Conservation (phyloP, 2,329 filamentous ascomycete genomes). For the Trichophyton rubrum region DNA sequence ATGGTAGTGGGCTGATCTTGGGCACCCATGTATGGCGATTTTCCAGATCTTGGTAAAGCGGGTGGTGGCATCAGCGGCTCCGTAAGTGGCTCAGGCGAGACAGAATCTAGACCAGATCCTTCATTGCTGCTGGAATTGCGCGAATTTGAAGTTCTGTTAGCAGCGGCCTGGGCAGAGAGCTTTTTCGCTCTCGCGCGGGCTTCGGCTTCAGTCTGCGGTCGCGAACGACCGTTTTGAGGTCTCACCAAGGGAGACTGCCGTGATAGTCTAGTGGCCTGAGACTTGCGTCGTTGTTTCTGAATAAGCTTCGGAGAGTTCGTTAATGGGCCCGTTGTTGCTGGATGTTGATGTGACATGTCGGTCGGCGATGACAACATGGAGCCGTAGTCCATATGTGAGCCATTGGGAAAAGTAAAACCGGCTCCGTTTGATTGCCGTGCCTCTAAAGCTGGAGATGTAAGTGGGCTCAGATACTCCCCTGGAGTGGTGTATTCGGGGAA, state of each 20-base stretch:
- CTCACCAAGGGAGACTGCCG: conserved; percentile 36
- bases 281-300: conserved; percentile 30
- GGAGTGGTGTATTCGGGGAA: conserved; percentile 37
- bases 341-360: conserved; percentile 24
- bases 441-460: conserved; percentile 40
- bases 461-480: conserved; percentile 39
- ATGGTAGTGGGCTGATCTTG: conserved; percentile 21
- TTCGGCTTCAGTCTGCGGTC: conserved; percentile 17
- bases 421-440: conserved; percentile 30
- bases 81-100: conserved; percentile 39
- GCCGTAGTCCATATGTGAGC: conserved; percentile 28
- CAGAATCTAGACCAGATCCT: conserved; percentile 33
- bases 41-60: conserved; percentile 31
- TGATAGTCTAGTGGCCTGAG: conserved; percentile 23
- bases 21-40: conserved; percentile 29
- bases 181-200: conserved; percentile 10
- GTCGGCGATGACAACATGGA: conserved; percentile 31
- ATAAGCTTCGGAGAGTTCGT: conserved; percentile 24
- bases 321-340: conserved; percentile 21
- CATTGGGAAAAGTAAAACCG: conserved; percentile 25
- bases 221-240: conserved; percentile 25
- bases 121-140: conserved; percentile 31
- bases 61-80: conserved; percentile 40
- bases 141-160: conserved; percentile 13
- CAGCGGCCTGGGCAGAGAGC: conserved; percentile 5